A percentile compares a stretch with the other conserved stretches of the same genome.
Evolutionary conservation across 1,284 basidiomycete species (phyloP).

Genomic region (Dichomitus squalens): DNA sequence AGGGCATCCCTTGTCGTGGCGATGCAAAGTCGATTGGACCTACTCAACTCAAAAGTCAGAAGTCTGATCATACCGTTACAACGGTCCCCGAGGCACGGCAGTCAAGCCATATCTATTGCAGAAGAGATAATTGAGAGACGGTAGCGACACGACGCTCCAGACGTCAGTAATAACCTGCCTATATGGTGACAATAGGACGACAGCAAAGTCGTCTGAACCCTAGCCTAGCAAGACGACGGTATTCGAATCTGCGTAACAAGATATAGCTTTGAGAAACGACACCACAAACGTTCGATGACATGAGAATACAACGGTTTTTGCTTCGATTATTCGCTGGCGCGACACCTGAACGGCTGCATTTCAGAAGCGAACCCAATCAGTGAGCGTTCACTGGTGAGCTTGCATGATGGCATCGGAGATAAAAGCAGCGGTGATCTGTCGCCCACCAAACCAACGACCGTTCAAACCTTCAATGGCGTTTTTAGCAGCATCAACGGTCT

Average conservation of each 20-base stretch:
- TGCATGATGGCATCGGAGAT: slow-evolving; percentile 93
- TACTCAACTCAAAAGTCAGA: slow-evolving; percentile 5
- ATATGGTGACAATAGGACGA: slow-evolving; percentile 20
- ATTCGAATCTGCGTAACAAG: slow-evolving; percentile 27
- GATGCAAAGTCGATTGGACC: not conserved
- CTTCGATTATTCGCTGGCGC: slow-evolving; percentile 14
- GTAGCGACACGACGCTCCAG: slow-evolving; percentile 19
- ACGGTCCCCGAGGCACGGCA: not conserved
- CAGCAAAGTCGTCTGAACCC: slow-evolving; percentile 6
- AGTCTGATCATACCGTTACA: slow-evolving; percentile 7
- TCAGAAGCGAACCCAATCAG: not conserved
- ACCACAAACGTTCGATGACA: slow-evolving; percentile 15
- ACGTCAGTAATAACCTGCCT: slow-evolving; percentile 36
- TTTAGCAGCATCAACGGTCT: slow-evolving; percentile 76
- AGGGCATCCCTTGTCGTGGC: not conserved
- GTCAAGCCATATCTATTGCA: slow-evolving; percentile 29
- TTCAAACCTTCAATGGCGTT: slow-evolving; percentile 88
- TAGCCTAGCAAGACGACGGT: slow-evolving; percentile 10
- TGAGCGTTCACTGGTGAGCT: slow-evolving; percentile 68
- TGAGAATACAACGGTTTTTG: slow-evolving; percentile 21
- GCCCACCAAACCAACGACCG: slow-evolving; percentile 94
- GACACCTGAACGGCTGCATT: not conserved
- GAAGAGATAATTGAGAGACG: slow-evolving; percentile 29
- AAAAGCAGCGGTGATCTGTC: slow-evolving; percentile 82
- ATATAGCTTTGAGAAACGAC: slow-evolving; percentile 22